A percentile compares a stretch with the other conserved stretches of the same genome.
Evolutionary conservation across 306 rosid species (phyloP).

Genomic region (Cucumis cinereus): DNA sequence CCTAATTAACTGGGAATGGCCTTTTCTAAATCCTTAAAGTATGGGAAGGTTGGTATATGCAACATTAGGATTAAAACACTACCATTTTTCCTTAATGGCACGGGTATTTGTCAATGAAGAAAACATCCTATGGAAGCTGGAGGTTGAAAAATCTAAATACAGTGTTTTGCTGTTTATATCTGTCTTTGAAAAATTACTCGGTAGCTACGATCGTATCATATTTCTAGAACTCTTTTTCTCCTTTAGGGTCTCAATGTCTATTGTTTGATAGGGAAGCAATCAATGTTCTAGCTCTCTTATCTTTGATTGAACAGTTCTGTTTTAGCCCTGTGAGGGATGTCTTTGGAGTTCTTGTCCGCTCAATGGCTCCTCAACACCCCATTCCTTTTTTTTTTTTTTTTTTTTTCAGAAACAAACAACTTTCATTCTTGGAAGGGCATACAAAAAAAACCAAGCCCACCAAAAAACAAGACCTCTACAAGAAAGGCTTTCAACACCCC

Average conservation of each 20-base stretch:
- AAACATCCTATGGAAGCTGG: not conserved
- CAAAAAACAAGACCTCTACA: too few species aligned
- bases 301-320: not conserved
- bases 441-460: too few species aligned
- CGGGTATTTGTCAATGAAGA: not conserved
- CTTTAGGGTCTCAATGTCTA: not conserved
- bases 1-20: not conserved
- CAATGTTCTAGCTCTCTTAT: not conserved
- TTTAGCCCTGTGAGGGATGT: not conserved
- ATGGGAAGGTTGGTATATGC: not conserved
- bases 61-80: not conserved
- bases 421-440: too few species aligned
- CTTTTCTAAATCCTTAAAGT: not conserved
- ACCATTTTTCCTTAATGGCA: not conserved
- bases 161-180: not conserved
- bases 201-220: not conserved
- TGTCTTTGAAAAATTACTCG: too few species aligned
- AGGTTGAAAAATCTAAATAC: not conserved
- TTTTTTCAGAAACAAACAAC: too few species aligned
- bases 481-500: not conserved
- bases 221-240: not conserved
- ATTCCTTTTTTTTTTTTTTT: not conserved
- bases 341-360: not conserved
- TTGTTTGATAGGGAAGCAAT: not conserved
- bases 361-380: not conserved